These are phyloP conservation scores for Kwoniella heveanensis DNA, from an alignment of 768 basidiomycete species.

Conservation along the genomic window DNA sequence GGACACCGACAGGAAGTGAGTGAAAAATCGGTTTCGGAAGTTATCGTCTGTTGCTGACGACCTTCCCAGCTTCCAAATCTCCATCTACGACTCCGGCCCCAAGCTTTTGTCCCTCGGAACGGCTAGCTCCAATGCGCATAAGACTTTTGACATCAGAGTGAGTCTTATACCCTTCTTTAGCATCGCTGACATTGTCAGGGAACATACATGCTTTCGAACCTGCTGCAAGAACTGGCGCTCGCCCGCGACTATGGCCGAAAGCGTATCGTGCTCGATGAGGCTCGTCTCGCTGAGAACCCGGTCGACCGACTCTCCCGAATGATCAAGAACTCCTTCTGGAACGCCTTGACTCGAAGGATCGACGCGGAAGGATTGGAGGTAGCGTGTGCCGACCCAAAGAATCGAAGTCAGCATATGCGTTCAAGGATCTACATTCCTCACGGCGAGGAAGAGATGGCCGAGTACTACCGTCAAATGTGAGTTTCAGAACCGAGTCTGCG, in stretches of 20 bases:
- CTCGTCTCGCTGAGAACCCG: constrained; percentile 95
- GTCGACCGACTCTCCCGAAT: constrained; percentile 94
- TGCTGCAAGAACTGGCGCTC: constrained; percentile 96
- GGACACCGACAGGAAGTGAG: constrained; percentile 85
- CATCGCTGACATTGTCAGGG: constrained; percentile 62
- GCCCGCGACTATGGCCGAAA: constrained; percentile 93
- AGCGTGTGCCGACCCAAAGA: constrained; percentile 97
- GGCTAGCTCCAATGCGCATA: constrained; percentile 96
- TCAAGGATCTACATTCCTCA: constrained; percentile 94
- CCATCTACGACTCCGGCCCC: constrained; percentile 91
- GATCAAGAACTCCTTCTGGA: constrained; percentile 99
- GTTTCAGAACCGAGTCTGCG: constrained; percentile 17
- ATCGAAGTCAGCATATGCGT: constrained; percentile 82
- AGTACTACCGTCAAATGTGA: constrained; percentile 85
- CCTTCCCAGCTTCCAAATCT: constrained; percentile 62
- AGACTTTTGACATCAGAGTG: constrained; percentile 92
- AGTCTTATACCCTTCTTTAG: constrained; percentile 27
- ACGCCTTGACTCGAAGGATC: constrained; percentile 91
- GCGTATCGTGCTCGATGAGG: constrained; percentile 97
- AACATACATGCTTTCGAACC: constrained; percentile 98
- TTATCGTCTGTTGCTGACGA: too few species aligned
- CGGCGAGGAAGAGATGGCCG: constrained; percentile 88
- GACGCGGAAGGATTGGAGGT: constrained; percentile 97
- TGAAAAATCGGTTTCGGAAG: background rate
- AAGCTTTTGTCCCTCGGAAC: constrained; percentile 96